phyloP scores from a whole-genome alignment of 2,329 filamentous ascomycete genomes.

The Pseudonectria buxi region DNA sequence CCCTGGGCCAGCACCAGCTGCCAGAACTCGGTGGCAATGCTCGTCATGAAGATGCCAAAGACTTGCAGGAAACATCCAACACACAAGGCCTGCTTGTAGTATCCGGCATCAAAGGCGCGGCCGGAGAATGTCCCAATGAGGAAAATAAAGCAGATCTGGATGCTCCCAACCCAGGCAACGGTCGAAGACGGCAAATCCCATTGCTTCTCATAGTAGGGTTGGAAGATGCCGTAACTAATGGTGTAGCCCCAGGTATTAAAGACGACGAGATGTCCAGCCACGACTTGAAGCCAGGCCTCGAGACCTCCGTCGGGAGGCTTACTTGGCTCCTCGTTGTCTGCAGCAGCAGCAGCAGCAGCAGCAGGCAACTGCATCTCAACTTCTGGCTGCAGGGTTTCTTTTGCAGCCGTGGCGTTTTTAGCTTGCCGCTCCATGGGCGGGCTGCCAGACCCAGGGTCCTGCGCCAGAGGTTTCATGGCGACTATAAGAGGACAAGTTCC shows the following conservation, averaged over 20 bases:
- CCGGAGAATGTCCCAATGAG: slow-evolving; percentile 36
- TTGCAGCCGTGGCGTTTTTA: no score
- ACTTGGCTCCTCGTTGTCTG: no score
- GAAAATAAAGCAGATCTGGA: slow-evolving; percentile 39
- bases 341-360: no score
- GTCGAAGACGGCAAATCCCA: slow-evolving; percentile 28
- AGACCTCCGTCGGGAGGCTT: slow-evolving; percentile 30
- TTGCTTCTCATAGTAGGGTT: slow-evolving; percentile 30
- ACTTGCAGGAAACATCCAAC: slow-evolving; percentile 36
- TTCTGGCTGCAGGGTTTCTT: no score
- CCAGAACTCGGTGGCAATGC: slow-evolving; percentile 37
- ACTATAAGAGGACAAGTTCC: no score
- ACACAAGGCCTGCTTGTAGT: slow-evolving; percentile 27
- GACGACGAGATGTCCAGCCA: slow-evolving; percentile 31
- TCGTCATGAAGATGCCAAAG: slow-evolving; percentile 39
- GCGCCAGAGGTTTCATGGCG: no score
- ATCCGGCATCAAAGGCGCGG: slow-evolving; percentile 35
- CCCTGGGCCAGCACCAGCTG: slow-evolving; percentile 47
- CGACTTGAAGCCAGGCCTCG: slow-evolving; percentile 32
- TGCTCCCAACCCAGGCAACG: slow-evolving; percentile 43
- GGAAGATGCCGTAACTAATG: slow-evolving; percentile 34
- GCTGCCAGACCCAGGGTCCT: no score
- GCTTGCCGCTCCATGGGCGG: no score
- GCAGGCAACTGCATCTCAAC: no score
- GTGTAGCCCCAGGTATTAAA: slow-evolving; percentile 34